These are phyloP conservation scores for Botrytis fragariae DNA, from an alignment of 2,329 filamentous ascomycete species.

Conservation along the genomic window DNA sequence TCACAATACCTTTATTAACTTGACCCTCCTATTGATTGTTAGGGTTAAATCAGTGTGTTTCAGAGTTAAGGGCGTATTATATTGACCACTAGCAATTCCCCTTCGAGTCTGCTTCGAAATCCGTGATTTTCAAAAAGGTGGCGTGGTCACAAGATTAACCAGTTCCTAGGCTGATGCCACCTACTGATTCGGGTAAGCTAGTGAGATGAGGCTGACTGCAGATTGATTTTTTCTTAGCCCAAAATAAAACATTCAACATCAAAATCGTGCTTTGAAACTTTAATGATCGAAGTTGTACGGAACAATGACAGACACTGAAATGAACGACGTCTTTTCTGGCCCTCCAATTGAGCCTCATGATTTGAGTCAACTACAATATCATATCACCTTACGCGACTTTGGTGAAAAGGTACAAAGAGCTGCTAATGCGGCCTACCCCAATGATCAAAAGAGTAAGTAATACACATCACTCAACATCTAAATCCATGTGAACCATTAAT, in stretches of 20 bases:
- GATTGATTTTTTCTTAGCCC: neutral
- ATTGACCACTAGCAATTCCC: neutral
- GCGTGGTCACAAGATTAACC: neutral
- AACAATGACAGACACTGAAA: neutral
- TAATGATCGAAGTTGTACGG: neutral
- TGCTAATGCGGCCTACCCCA: conserved; percentile 60
- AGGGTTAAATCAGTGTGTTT: too few relatives aligned
- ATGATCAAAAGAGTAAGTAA: conserved; percentile 50
- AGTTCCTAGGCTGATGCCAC: neutral
- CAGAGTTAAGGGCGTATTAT: too few relatives aligned
- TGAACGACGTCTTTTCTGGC: neutral
- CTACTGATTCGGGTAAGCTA: neutral
- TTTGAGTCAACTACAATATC: conserved; percentile 23
- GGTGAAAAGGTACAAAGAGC: conserved; percentile 55
- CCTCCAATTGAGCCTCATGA: neutral
- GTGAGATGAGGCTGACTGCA: neutral
- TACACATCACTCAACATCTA: neutral
- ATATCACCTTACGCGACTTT: conserved; percentile 24
- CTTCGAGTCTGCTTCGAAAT: neutral
- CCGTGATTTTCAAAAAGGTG: neutral
- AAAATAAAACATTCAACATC: neutral
- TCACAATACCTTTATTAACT: neutral
- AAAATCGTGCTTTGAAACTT: neutral
- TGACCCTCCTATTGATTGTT: neutral
- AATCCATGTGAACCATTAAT: neutral